phyloP scores from a whole-genome alignment of 2,329 filamentous ascomycete genomes.

The Hymenoscyphus occultus region DNA sequence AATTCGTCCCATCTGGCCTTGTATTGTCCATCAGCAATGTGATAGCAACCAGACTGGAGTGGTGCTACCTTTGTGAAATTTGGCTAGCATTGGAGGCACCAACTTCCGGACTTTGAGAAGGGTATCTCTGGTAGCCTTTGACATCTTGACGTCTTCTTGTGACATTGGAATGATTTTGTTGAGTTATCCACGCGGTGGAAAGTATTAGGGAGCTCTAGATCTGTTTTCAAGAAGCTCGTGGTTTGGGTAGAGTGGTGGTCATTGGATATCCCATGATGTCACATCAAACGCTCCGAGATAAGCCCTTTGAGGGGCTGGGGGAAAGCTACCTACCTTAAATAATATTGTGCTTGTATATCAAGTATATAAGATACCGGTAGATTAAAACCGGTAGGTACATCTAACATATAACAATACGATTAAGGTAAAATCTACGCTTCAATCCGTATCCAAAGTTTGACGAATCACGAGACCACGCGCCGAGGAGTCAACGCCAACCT shows the following conservation, averaged over 20 bases:
- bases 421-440: no score
- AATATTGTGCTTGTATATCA: neutral
- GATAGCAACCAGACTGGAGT: neutral
- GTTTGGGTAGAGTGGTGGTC: neutral
- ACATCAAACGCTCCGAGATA: neutral
- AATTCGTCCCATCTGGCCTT: constrained; percentile 87
- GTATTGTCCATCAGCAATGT: constrained; percentile 6
- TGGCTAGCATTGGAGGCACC: constrained; percentile 90
- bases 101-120: constrained; percentile 81
- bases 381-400: no score
- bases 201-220: neutral
- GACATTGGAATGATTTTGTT: constrained; percentile 27
- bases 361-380: no score
- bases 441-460: no score
- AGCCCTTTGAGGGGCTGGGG: neutral
- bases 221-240: neutral
- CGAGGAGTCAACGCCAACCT: neutral
- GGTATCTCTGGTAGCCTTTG: constrained; percentile 68
- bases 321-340: neutral
- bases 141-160: constrained; percentile 49
- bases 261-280: neutral
- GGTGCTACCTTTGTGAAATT: constrained; percentile 83
- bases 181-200: neutral
- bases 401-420: no score
- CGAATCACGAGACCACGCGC: neutral